Base-by-base conservation (phyloP, 2,329 filamentous ascomycete genomes). In the Aspergillus floridensis region DNA sequence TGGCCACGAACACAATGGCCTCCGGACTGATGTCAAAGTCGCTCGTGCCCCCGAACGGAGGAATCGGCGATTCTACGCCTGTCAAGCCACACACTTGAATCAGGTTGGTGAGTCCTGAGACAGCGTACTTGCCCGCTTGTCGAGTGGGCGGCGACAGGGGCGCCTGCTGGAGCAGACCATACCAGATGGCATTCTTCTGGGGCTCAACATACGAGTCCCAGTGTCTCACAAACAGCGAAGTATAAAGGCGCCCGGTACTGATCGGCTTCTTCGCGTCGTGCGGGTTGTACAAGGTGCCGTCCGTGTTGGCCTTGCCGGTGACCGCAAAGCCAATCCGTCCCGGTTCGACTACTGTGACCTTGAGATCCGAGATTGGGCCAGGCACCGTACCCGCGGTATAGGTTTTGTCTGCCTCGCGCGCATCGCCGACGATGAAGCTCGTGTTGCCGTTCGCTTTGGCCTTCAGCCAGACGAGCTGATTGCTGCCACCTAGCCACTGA, bases 161-260 rank as follows among this genome's bases (percentile, higher is more conserved):
- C 19, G 73, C 68, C 58, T 72, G 76, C 62, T 77, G 72, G 16
- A 84, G 70, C 41, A 81, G 68, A 24, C 78, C 81, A 65, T 78
- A 80, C 68, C 77, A 84, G 49, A 84, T 78, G 0, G 80, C 68
- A 62, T 81, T 81, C 56, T 74, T 77, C 66, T 83, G 75, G n/a
- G 78, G 76, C 22, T 77, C 76, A 14, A 81, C 69, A 63, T 80
- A 84, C 5, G 76, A 70, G 63, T 84, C 82, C 82, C 82, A 84
- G 63, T 83, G 81, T 38, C 82, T 74, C 12, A 84, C 81, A 65
- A 80, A 83, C 19, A 82, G 72, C 8, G 76, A 79, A 21, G 80
- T 80, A 65, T 83, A 84, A 4, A 84, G 65, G 51, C 71, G 76
- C 2, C 79, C 82, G 2, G 77, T 79, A 16, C 75, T 80, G 22